These are phyloP conservation scores for Bipolaris zeicola DNA, from an alignment of 2,329 filamentous ascomycete genomes.

Conservation along the genomic window DNA sequence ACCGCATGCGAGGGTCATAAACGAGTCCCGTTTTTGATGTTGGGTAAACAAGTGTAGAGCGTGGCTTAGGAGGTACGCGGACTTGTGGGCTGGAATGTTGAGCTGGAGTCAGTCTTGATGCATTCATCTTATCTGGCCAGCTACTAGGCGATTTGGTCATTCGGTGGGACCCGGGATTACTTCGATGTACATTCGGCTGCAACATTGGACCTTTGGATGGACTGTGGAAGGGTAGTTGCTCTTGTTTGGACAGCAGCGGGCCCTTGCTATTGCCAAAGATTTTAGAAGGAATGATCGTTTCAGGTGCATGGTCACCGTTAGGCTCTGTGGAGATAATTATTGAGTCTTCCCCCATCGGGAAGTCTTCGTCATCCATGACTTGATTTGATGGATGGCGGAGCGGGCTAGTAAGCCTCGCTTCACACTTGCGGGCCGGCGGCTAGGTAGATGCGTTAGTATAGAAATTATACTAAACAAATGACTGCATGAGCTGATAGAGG, in stretches of 20 bases:
- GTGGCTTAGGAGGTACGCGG: conserved; percentile 40
- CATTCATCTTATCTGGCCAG: conserved; percentile 34
- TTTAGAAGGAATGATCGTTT: conserved; percentile 40
- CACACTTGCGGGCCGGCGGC: conserved; percentile 16
- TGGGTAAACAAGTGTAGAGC: conserved; percentile 42
- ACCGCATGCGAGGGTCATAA: conserved; percentile 95
- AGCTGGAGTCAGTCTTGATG: conserved; percentile 19
- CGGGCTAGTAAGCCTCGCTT: conserved; percentile 27
- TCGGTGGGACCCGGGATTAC: conserved; percentile 10
- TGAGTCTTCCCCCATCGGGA: conserved; percentile 39
- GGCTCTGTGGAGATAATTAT: conserved; percentile 40
- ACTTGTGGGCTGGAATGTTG: conserved; percentile 32
- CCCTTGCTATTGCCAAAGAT: conserved; percentile 28
- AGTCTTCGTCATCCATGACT: conserved; percentile 38
- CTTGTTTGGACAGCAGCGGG: conserved; percentile 24
- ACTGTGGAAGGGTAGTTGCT: conserved; percentile 37
- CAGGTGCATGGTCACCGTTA: conserved; percentile 32
- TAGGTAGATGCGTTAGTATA: conserved; percentile 12
- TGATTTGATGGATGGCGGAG: conserved; percentile 7
- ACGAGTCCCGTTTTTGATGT: conserved; percentile 53
- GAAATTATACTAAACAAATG: background rate
- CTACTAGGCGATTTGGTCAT: conserved; percentile 17
- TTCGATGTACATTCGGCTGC: conserved; percentile 11
- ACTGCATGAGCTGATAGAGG: background rate
- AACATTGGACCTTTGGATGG: conserved; percentile 18